Base-by-base conservation (phyloP, 495 filamentous ascomycete species). In the Amphirosellinia nigrospora region DNA sequence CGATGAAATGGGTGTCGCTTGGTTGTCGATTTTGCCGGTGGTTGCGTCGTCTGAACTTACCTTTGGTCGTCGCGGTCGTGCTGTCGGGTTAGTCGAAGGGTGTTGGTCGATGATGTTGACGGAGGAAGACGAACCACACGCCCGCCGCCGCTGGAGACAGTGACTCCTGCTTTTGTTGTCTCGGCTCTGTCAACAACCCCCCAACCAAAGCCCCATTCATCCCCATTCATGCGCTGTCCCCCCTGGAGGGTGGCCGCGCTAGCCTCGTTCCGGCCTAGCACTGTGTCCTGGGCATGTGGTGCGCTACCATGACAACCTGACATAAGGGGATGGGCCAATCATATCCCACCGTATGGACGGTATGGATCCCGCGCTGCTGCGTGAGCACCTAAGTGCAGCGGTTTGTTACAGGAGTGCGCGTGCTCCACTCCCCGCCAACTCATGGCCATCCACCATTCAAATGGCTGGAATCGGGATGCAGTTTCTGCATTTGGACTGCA, bases 251-350 rank as follows among this genome's bases (percentile, higher is more conserved):
- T 41, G 64, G 64, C 13, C 3, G 34, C 41, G 53, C 76, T 75
- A 76, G 19, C 15, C 61, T 34, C 0, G 0, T 11, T 21, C 0
- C 0, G 65, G 74, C 0, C 43, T 78, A 78, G 76, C 70, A 68
- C 34, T 8, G 10, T 38, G 0, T 36, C 21, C 71, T 68, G 71
- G 74, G 75, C 74, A 73, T 72, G 74, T 76, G 72, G 66, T 70
- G 45, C 66, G 75, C 76, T 78, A 78, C 76, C 76, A 74, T 74
- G 76, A 76, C 76, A 78, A 78, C 76, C 75, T 45, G 60, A 60
- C 43, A 50, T 69, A 0, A 13, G 30, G 15, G 1, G 7, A 46
- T 28, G 64, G 34, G 39, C 64, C 64, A 67, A 67, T 67, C 21
- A 46, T 4, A 21, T 55, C 34, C 34, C 3, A 36, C 7, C 7